A percentile compares a stretch with the other conserved stretches of the same genome.
phyloP scores from a whole-genome alignment of 371 early-diverging fungal species.

The Gilbertella persicaria region DNA sequence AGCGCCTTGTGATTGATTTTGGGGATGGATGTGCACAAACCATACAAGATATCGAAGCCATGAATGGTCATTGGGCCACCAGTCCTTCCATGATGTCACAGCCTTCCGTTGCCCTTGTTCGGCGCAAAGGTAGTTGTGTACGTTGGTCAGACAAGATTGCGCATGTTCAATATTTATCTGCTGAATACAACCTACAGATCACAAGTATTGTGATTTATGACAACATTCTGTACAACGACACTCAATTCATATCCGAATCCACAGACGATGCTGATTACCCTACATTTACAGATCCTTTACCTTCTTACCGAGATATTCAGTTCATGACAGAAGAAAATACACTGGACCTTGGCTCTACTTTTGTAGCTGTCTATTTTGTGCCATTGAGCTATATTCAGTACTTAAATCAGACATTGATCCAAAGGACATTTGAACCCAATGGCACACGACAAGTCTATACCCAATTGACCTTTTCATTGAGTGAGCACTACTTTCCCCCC shows the following conservation, averaged over 20 bases:
- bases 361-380: slow-evolving; percentile 35
- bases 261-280: slow-evolving; percentile 27
- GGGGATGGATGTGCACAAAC: slow-evolving; percentile 24
- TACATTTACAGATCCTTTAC: slow-evolving; percentile 19
- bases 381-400: slow-evolving; percentile 24
- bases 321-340: slow-evolving; percentile 38
- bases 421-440: slow-evolving; percentile 2
- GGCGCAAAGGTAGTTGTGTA: slow-evolving; percentile 29
- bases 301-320: slow-evolving; percentile 26
- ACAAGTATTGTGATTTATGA: slow-evolving; percentile 37
- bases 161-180: slow-evolving; percentile 21
- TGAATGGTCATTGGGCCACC: slow-evolving; percentile 17
- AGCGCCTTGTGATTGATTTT: slow-evolving; percentile 26
- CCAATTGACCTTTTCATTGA: slow-evolving; percentile 18
- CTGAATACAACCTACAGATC: slow-evolving; percentile 20
- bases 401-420: slow-evolving; percentile 12
- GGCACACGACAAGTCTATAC: slow-evolving; percentile 7
- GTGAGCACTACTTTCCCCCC: slow-evolving; percentile 18
- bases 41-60: slow-evolving; percentile 5
- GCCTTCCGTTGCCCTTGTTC: slow-evolving; percentile 36
- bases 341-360: slow-evolving; percentile 16
- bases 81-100: slow-evolving; percentile 29
- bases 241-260: slow-evolving; percentile 2
- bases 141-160: slow-evolving; percentile 41
- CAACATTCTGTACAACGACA: slow-evolving; percentile 19